A percentile compares a stretch with the other conserved stretches of the same genome.
These are phyloP conservation scores for Sanghuangporus sanghuang DNA, from an alignment of 1,284 basidiomycete species.

Conservation along the genomic window DNA sequence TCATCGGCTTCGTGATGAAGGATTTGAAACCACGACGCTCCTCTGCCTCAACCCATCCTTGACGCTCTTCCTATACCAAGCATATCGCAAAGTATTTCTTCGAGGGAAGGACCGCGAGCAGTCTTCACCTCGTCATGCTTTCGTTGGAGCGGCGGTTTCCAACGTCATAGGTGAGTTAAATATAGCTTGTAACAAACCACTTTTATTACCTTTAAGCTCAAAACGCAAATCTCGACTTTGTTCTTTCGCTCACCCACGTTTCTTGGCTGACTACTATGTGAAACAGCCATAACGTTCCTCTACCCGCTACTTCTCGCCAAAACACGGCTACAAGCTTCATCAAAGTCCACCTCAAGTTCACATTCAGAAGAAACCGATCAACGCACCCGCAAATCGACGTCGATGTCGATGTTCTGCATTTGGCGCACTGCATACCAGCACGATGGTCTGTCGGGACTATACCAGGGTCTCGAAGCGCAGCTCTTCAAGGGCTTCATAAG, in stretches of 20 bases:
- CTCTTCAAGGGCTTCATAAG: constrained; percentile 46
- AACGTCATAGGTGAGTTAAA: constrained; percentile 36
- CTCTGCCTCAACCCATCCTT: constrained; percentile 51
- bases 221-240: neutral
- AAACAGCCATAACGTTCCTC: constrained; percentile 37
- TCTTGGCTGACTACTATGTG: neutral
- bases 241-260: neutral
- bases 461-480: constrained; percentile 49
- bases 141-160: constrained; percentile 47
- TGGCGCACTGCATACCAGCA: constrained; percentile 22
- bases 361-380: neutral
- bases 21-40: constrained; percentile 43
- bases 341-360: neutral
- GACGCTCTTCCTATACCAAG: constrained; percentile 47
- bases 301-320: constrained; percentile 56
- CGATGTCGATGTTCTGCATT: constrained; percentile 37
- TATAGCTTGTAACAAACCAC: neutral
- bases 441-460: constrained; percentile 37
- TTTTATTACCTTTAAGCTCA: neutral
- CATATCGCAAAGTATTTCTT: constrained; percentile 37
- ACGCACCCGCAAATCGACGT: neutral
- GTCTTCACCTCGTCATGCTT: constrained; percentile 38
- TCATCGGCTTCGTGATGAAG: constrained; percentile 24
- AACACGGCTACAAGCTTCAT: constrained; percentile 43
- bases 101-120: constrained; percentile 23